A percentile compares a stretch with the other conserved stretches of the same genome.
phyloP scores from a whole-genome alignment of 345 rosid genomes.

The Hypericum androsaemum region DNA sequence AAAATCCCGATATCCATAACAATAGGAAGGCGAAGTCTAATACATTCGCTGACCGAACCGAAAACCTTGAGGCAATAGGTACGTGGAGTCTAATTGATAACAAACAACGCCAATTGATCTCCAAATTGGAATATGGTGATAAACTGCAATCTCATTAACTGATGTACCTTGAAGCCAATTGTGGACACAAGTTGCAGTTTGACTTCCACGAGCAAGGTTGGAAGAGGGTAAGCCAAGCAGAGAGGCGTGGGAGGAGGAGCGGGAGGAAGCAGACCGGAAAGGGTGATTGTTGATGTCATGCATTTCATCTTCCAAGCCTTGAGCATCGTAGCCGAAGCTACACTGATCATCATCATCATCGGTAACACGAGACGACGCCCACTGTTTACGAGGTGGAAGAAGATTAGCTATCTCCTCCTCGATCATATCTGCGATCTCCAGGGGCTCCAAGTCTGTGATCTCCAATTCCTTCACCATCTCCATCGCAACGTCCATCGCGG shows the following conservation, averaged over 20 bases:
- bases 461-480: constrained; percentile 92
- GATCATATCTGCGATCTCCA: constrained; percentile 68
- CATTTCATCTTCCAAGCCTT: constrained; percentile 6
- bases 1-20: too few relatives aligned
- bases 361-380: constrained; percentile 15
- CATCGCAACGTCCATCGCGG: constrained; percentile 63
- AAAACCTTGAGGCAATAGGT: too few relatives aligned
- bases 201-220: constrained; percentile 6
- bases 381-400: constrained; percentile 51
- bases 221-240: constrained; percentile 22
- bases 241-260: constrained; percentile 54
- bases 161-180: constrained; percentile 33
- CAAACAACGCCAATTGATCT: too few relatives aligned
- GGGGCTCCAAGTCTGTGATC: constrained; percentile 62
- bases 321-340: constrained; percentile 35
- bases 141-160: too few relatives aligned
- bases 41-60: too few relatives aligned
- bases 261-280: constrained; percentile 31
- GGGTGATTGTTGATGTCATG: not conserved
- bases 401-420: constrained; percentile 63
- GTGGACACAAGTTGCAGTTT: constrained; percentile 1
- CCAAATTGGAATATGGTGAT: too few relatives aligned
- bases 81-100: too few relatives aligned
- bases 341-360: constrained; percentile 16
- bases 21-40: too few relatives aligned